A percentile compares a stretch with the other conserved stretches of the same genome.
Conservation (phyloP, 2,329 filamentous ascomycete species). For the Botrytis pseudocinerea region DNA sequence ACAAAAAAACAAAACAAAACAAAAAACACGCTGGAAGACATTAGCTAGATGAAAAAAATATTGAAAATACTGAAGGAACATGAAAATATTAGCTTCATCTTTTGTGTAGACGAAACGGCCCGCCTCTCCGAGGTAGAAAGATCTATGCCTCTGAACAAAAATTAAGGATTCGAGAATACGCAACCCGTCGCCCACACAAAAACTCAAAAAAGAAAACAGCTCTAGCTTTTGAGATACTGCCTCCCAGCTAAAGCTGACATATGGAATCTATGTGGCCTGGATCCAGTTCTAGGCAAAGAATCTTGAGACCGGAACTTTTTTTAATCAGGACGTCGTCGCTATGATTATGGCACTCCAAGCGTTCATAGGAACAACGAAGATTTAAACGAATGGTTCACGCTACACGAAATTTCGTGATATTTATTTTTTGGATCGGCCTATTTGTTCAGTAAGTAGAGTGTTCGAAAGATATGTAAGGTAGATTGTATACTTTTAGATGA, state of each 20-base stretch:
- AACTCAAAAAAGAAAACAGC: slow-evolving; percentile 12
- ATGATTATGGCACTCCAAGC: slow-evolving; percentile 11
- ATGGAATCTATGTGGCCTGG: slow-evolving; percentile 42
- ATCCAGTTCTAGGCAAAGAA: slow-evolving; percentile 43
- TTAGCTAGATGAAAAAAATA: not conserved
- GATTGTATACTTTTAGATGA: slow-evolving; percentile 36
- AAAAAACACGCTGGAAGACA: not conserved
- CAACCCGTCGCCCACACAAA: slow-evolving; percentile 29
- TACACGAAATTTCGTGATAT: slow-evolving; percentile 28
- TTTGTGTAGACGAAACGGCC: slow-evolving; percentile 35
- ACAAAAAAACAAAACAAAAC: not conserved
- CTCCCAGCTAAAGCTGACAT: slow-evolving; percentile 13
- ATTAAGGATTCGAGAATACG: slow-evolving; percentile 26
- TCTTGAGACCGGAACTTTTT: slow-evolving; percentile 18
- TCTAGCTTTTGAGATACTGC: not conserved
- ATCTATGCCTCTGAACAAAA: slow-evolving; percentile 45
- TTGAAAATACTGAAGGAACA: not conserved
- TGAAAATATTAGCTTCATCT: not conserved
- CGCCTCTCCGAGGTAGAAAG: slow-evolving; percentile 44
- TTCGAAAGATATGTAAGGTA: not conserved
- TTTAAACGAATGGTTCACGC: slow-evolving; percentile 31
- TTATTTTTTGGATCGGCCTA: slow-evolving; percentile 39
- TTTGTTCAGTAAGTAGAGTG: slow-evolving; percentile 24
- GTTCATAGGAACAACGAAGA: not conserved
- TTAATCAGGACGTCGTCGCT: slow-evolving; percentile 19